Evolutionary conservation across 164 flowering plant species (phyloP), one percentile per base, ranked within the genome.

Genomic region (Liquidambar formosana): DNA sequence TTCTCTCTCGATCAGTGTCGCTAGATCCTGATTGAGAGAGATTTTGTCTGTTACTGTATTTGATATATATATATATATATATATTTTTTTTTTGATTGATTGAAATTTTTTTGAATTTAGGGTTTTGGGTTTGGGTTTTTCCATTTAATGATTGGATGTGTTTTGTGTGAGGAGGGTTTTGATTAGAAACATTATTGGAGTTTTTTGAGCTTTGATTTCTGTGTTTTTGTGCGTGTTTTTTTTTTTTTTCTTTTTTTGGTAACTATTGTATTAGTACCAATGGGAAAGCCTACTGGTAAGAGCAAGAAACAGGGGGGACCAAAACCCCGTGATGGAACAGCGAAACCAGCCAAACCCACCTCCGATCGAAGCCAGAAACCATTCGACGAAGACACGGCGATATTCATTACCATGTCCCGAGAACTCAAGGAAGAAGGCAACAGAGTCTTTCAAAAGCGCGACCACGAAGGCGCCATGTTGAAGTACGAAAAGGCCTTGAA

Each of bases 351-450:
- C 27, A 76, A 69, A 72, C 63, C 64, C 27, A 18, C 43, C 25
- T n/a, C 73, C 2, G 74, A 68, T 2, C 64, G 73, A 11, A 68
- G 47, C 22, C 64, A 82, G 14, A 77, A 70, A 43, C 67, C 81
- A 2, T 65, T 81, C 10, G 86, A 83, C 49, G 83, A 81, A 43
- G 86, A 83, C 75, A 83, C 80, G 10, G 84, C 78, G 1, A 63
- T 81, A 18, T 83, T 83, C 79, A 77, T 83, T 15, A 58, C 69
- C 62, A 73, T 81, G 83, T 75, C 86, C 5, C 84, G 77, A 18
- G 84, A 83, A 69, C 75, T 83, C 44, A 81, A 76, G 65, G 86
- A 83, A 61, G 84, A 83, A 71, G 86, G 86, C 23, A 83, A 83
- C 68, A 73, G 25, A 43, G 81, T 83, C 21, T 81, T 75, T 23